A percentile compares a stretch with the other conserved stretches of the same genome.
Conservation (phyloP, 2,329 filamentous ascomycete genomes). For the Aureobasidium mangrovei region DNA sequence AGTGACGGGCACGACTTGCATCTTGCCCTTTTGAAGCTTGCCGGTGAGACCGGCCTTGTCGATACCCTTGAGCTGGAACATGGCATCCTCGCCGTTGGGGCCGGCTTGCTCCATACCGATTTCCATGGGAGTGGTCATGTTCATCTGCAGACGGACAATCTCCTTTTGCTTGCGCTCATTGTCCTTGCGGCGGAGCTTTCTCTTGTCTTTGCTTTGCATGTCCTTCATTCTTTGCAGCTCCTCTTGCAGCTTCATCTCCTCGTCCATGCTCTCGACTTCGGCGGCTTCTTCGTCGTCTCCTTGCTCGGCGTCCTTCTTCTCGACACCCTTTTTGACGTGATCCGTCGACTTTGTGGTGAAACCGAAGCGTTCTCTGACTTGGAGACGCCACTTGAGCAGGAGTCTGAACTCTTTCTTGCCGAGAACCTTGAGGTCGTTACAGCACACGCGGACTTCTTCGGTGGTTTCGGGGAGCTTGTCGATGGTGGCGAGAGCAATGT, state of each 20-base stretch:
- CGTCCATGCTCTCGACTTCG: slow-evolving; percentile 83
- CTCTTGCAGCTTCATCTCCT: slow-evolving; percentile 82
- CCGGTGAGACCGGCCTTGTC: slow-evolving; percentile 65
- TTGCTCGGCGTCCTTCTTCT: slow-evolving; percentile 31
- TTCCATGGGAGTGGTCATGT: slow-evolving; percentile 93
- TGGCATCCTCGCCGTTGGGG: slow-evolving; percentile 67
- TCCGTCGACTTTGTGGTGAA: slow-evolving; percentile 37
- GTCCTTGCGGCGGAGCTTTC: slow-evolving; percentile 73
- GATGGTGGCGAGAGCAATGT: slow-evolving; percentile 78
- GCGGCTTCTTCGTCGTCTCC: slow-evolving; percentile 56
- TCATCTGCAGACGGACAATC: slow-evolving; percentile 90
- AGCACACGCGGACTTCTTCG: slow-evolving; percentile 68
- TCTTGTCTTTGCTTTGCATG: slow-evolving; percentile 64
- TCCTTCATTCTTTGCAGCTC: slow-evolving; percentile 78
- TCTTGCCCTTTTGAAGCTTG: slow-evolving; percentile 61
- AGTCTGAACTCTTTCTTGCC: slow-evolving; percentile 92
- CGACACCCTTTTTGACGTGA: slow-evolving; percentile 16
- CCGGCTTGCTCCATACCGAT: slow-evolving; percentile 86
- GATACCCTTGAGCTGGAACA: slow-evolving; percentile 77
- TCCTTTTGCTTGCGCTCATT: slow-evolving; percentile 94
- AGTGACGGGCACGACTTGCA: slow-evolving; percentile 56
- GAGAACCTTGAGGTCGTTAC: slow-evolving; percentile 76
- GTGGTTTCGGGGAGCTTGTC: slow-evolving; percentile 82
- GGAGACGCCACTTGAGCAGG: slow-evolving; percentile 80
- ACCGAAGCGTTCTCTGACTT: slow-evolving; percentile 83